Evolutionary conservation across 352 stramenopile genomes (phyloP).

Genomic region (Globisporangium okanoganense): DNA sequence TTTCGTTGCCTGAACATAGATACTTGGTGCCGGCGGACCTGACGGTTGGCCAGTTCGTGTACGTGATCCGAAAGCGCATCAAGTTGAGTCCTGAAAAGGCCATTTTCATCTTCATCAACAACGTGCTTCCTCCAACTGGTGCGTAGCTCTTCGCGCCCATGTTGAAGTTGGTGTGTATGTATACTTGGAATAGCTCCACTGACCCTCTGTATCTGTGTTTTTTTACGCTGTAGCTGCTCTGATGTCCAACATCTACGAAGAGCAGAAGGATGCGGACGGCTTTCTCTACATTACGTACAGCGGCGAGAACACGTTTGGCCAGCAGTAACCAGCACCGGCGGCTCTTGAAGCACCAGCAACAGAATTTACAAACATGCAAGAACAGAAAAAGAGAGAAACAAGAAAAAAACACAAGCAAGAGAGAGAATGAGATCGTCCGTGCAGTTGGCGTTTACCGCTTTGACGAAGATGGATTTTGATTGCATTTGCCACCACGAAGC

Average conservation of each 20-base stretch:
- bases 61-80: conserved; percentile 99
- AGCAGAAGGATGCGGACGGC: conserved; percentile 98
- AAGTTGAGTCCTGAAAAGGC: conserved; percentile 97
- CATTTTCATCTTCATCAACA: conserved; percentile 99
- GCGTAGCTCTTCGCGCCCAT: conserved; percentile 6
- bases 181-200: background rate
- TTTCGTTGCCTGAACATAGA: conserved; percentile 6
- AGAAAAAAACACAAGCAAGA: conserved; percentile 5
- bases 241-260: conserved; percentile 99
- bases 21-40: conserved; percentile 97
- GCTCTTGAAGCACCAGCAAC: conserved; percentile 2
- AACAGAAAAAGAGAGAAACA: background rate
- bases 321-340: conserved; percentile 39
- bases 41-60: conserved; percentile 98
- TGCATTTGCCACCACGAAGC: conserved; percentile 3
- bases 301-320: conserved; percentile 98
- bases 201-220: conserved; percentile 6
- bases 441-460: conserved; percentile 1
- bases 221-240: conserved; percentile 69
- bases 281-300: conserved; percentile 99
- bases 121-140: conserved; percentile 96
- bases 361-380: conserved; percentile 4
- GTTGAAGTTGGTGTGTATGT: background rate
- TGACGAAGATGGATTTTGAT: conserved; percentile 12
- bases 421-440: conserved; percentile 10